These are phyloP conservation scores for Limtongia smithiae DNA, from an alignment of 805 yeast species.

Conservation along the genomic window DNA sequence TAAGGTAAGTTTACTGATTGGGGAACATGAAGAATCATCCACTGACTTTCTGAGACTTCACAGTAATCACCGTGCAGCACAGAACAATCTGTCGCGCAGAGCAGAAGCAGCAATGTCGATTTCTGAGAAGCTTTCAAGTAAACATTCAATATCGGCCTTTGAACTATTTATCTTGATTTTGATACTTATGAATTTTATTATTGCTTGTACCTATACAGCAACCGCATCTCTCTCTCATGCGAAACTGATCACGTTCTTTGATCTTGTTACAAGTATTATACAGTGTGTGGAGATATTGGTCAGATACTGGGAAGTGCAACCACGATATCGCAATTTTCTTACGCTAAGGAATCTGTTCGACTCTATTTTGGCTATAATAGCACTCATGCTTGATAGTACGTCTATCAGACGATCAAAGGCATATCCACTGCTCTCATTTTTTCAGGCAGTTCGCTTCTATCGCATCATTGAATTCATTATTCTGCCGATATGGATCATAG, in stretches of 20 bases:
- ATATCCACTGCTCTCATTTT: conserved; percentile 79
- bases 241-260: conserved; percentile 38
- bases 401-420: conserved; percentile 48
- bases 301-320: conserved; percentile 50
- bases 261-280: conserved; percentile 47
- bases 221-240: conserved; percentile 9
- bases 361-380: conserved; percentile 54
- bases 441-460: conserved; percentile 73
- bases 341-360: conserved; percentile 54
- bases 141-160: too few species aligned
- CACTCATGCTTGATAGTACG: conserved; percentile 54
- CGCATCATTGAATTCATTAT: conserved; percentile 67
- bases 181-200: conserved; percentile 45
- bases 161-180: conserved; percentile 40
- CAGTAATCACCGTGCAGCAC: too few species aligned
- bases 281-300: conserved; percentile 54
- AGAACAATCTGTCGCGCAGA: too few species aligned
- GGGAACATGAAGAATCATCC: too few species aligned
- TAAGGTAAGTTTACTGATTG: too few species aligned
- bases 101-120: too few species aligned
- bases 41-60: too few species aligned
- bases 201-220: conserved; percentile 46
- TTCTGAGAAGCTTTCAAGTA: too few species aligned
- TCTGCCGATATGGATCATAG: conserved; percentile 65
- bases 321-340: conserved; percentile 55